Conservation (phyloP, 2,329 filamentous ascomycete species). For the Aspergillus bombycis region DNA sequence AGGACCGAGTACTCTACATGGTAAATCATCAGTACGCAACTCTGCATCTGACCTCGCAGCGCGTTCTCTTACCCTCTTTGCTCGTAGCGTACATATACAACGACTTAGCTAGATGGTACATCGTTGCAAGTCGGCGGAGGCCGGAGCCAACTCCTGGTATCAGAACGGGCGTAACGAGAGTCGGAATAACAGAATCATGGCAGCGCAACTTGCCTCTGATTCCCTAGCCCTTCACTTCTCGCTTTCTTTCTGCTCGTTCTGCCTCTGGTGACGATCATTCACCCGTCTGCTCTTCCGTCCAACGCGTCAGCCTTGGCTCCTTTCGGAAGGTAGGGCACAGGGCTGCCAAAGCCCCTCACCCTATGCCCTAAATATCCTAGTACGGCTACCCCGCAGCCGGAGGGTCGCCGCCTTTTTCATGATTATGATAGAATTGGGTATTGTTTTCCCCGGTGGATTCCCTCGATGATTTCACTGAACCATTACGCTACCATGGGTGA, state of each 20-base stretch:
- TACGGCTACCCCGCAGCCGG: constrained; percentile 6
- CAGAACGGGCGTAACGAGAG: constrained; percentile 15
- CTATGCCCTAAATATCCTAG: constrained; percentile 25
- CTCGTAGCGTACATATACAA: constrained; percentile 94
- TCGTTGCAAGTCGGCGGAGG: constrained; percentile 45
- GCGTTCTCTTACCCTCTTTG: constrained; percentile 74
- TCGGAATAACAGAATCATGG: constrained; percentile 23
- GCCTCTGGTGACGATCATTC: neutral
- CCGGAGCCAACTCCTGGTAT: constrained; percentile 23
- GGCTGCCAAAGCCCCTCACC: constrained; percentile 11
- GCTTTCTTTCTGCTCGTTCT: neutral
- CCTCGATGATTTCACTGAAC: neutral
- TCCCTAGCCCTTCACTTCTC: neutral
- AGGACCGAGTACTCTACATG: constrained; percentile 91
- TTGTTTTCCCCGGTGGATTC: neutral
- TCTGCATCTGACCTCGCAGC: neutral
- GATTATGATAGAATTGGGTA: neutral
- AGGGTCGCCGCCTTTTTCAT: neutral
- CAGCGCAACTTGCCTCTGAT: constrained; percentile 17
- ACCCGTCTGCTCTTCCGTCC: constrained; percentile 2
- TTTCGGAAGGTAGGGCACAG: constrained; percentile 34
- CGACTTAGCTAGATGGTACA: constrained; percentile 96
- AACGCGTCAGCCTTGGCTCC: constrained; percentile 28
- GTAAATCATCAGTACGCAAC: constrained; percentile 4
- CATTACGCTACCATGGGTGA: neutral